A percentile compares a stretch with the other conserved stretches of the same genome.
Evolutionary conservation across 2,329 filamentous ascomycete species (phyloP).

Genomic region (Alternaria ethzedia): DNA sequence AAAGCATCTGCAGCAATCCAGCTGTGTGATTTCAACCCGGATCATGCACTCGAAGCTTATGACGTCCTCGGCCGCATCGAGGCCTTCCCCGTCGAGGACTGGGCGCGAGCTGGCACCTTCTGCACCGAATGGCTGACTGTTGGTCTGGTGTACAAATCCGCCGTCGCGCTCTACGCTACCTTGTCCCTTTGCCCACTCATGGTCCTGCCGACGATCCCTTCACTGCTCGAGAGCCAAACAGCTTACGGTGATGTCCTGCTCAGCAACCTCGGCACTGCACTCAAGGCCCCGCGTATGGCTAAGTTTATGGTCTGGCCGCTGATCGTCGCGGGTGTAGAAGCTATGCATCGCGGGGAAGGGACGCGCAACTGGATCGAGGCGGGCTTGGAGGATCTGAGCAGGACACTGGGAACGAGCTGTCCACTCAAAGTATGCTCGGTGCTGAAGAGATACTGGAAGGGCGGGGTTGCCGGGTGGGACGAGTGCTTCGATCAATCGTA

Average conservation of each 20-base stretch:
- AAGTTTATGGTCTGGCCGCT: constrained; percentile 36
- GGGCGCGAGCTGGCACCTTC: constrained; percentile 33
- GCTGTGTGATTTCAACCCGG: constrained; percentile 10
- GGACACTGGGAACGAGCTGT: constrained; percentile 24
- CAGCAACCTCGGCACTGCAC: constrained; percentile 7
- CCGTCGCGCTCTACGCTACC: constrained; percentile 36
- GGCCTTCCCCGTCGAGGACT: constrained; percentile 30
- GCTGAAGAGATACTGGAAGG: constrained; percentile 34
- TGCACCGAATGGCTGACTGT: constrained; percentile 32
- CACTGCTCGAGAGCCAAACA: constrained; percentile 23
- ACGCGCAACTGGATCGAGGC: constrained; percentile 29
- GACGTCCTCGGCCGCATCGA: constrained; percentile 30
- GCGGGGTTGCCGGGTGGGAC: constrained; percentile 31
- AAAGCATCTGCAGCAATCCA: constrained; percentile 13
- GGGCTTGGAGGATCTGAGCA: constrained; percentile 21
- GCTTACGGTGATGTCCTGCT: constrained; percentile 21
- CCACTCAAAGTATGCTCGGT: constrained; percentile 30
- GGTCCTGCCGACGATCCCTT: constrained; percentile 22
- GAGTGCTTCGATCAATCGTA: constrained; percentile 37
- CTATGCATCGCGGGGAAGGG: constrained; percentile 21
- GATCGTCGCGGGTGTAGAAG: constrained; percentile 36
- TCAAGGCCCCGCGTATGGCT: constrained; percentile 10
- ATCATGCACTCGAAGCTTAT: constrained; percentile 21
- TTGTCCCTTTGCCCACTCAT: constrained; percentile 33
- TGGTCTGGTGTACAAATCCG: constrained; percentile 31